Evolutionary conservation across 345 rosid species (phyloP), one percentile per base, ranked within the genome.

Genomic region (Eucalyptus lansdowneana): DNA sequence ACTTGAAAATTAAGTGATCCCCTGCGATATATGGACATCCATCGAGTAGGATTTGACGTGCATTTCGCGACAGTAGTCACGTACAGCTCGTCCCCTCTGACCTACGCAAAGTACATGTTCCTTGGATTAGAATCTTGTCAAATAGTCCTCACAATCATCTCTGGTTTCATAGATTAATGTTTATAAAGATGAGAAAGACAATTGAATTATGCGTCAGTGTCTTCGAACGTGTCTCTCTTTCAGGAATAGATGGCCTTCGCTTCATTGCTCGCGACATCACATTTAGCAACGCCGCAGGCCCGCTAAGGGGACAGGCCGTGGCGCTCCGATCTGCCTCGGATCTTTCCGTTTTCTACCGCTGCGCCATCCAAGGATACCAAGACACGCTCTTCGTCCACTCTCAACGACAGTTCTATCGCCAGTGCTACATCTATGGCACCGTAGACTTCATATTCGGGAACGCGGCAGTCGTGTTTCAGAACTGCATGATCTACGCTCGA

Each of bases 391-490:
- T 92, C 88, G 94, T 94, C 54, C 95, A 92, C 86, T 94, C 96
- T 4, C 95, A 95, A 15, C 89, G 95, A 49, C 94, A 94, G 80
- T 92, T 92, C 91, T 94, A 91, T 86, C 90, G 90, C 85, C 90
- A 91, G 62, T 94, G 93, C 86, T 88, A 92, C 90, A 88, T 94
- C 11, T 91, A 91, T 54, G 93, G 95, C 50, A 94, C 95, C 24
- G 91, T 96, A 14, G 97, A 96, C 87, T 94, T 96, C 92, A 96
- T 96, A 50, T 96, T 96, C 51, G 98, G 96, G 9, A 93, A 96
- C 58, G 94, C 97, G 4, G 96, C 94, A 14, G 97, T 90, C 16
- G 96, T 96, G 6, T 89, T 95, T 50, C 97, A 96, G 34, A 92
- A 92, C 14, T 96, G 98, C 90, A 90, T 91, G 89, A 93, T 96